These are phyloP conservation scores for Saraca asoca DNA, from an alignment of 331 rosid genomes.

Conservation along the genomic window DNA sequence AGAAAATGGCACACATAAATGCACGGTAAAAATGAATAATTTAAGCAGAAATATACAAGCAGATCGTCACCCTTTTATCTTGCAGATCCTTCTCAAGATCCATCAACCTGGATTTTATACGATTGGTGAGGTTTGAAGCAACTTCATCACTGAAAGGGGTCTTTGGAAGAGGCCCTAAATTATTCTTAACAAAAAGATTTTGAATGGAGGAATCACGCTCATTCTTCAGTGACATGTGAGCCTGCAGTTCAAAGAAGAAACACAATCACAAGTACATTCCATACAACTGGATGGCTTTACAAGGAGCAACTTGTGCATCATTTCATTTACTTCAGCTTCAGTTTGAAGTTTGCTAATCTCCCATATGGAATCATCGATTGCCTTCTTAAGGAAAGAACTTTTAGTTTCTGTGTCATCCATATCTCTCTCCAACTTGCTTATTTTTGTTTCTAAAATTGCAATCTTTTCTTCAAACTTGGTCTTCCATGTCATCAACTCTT, in stretches of 20 bases:
- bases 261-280: slow-evolving; percentile 29
- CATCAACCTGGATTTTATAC: slow-evolving; percentile 64
- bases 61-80: slow-evolving; percentile 68
- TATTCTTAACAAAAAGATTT: slow-evolving; percentile 54
- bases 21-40: neutral
- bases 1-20: neutral
- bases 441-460: slow-evolving; percentile 52
- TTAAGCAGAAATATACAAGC: slow-evolving; percentile 5
- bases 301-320: slow-evolving; percentile 31
- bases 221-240: slow-evolving; percentile 66
- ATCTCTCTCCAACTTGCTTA: slow-evolving; percentile 76
- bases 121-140: slow-evolving; percentile 62
- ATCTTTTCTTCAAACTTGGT: slow-evolving; percentile 76
- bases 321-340: slow-evolving; percentile 75
- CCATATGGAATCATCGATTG: slow-evolving; percentile 44
- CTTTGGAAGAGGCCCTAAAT: slow-evolving; percentile 75
- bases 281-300: slow-evolving; percentile 20
- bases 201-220: slow-evolving; percentile 75
- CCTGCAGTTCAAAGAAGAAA: slow-evolving; percentile 59
- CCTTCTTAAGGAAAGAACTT: slow-evolving; percentile 43
- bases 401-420: slow-evolving; percentile 51
- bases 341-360: slow-evolving; percentile 75
- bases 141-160: slow-evolving; percentile 68
- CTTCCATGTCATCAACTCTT: slow-evolving; percentile 86
- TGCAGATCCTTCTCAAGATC: slow-evolving; percentile 76